Evolutionary conservation across 2,329 filamentous ascomycete genomes (phyloP).

Genomic region (Aspergillus arachidicola): DNA sequence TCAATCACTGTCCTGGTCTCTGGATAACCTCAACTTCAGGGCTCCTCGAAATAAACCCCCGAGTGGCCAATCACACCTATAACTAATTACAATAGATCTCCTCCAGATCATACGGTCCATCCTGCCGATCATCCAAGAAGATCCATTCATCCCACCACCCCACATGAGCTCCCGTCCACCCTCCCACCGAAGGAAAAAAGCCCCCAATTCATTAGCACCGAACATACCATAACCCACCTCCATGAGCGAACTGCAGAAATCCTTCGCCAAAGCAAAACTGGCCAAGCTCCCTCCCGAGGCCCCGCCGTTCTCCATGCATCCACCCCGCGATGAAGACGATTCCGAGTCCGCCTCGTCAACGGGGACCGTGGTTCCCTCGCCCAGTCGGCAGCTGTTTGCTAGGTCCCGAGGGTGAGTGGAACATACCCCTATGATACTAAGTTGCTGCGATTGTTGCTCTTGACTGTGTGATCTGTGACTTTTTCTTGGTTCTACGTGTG

Average conservation of each 20-base stretch:
- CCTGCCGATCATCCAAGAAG: not conserved
- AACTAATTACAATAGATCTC: not conserved
- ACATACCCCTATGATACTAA: not conserved
- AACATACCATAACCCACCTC: constrained; percentile 1
- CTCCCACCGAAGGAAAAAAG: not conserved
- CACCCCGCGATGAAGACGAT: constrained; percentile 53
- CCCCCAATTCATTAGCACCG: not conserved
- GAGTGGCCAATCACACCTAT: not conserved
- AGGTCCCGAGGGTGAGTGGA: constrained; percentile 65
- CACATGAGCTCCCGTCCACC: constrained; percentile 5
- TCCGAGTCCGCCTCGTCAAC: constrained; percentile 90
- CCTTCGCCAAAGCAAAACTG: constrained; percentile 77
- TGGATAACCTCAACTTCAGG: not conserved
- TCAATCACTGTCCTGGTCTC: not conserved
- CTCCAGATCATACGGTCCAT: not conserved
- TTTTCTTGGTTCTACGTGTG: not conserved
- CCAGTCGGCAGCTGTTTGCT: constrained; percentile 72
- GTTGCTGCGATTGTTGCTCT: not conserved
- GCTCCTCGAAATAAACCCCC: not conserved
- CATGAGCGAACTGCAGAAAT: constrained; percentile 82
- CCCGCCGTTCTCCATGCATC: constrained; percentile 44
- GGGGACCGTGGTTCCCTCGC: constrained; percentile 83
- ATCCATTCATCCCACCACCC: not conserved
- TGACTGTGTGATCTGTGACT: not conserved
- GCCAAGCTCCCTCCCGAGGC: constrained; percentile 62